Evolutionary conservation across 306 rosid genomes (phyloP).

Genomic region (Adenanthera pavonina): DNA sequence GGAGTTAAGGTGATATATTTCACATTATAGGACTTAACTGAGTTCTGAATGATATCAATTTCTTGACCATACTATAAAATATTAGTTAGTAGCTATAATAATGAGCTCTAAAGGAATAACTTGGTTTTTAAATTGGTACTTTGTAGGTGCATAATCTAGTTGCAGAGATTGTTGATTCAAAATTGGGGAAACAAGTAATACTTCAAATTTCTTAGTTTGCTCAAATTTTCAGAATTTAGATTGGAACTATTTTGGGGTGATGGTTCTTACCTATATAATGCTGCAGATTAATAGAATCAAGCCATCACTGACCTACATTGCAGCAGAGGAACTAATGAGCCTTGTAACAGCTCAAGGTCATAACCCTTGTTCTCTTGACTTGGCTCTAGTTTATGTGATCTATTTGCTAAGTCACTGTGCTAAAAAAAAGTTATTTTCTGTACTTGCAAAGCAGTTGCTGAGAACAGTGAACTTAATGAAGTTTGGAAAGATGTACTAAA

Average conservation of each 20-base stretch:
- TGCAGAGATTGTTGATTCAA: constrained; percentile 89
- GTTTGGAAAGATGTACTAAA: constrained; percentile 94
- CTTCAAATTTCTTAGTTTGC: constrained; percentile 31
- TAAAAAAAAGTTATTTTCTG: constrained; percentile 12
- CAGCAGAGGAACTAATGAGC: constrained; percentile 96
- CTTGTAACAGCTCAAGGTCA: constrained; percentile 99
- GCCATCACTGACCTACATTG: constrained; percentile 82
- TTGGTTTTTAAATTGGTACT: constrained; percentile 29
- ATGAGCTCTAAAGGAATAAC: constrained; percentile 13
- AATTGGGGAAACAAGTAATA: constrained; percentile 91
- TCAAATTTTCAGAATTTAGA: constrained; percentile 28
- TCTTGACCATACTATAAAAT: constrained; percentile 27
- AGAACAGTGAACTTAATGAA: constrained; percentile 80
- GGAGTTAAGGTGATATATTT: constrained; percentile 73
- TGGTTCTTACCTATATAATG: constrained; percentile 28
- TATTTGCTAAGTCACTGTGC: constrained; percentile 14
- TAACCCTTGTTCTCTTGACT: constrained; percentile 28
- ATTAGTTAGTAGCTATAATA: not conserved
- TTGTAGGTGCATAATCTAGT: constrained; percentile 89
- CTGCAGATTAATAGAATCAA: constrained; percentile 78
- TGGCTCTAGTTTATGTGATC: constrained; percentile 27
- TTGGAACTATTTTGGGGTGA: constrained; percentile 17
- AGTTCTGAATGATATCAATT: not conserved
- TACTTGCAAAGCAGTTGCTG: constrained; percentile 69
- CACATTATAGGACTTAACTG: not conserved